Evolutionary conservation across 78 protist genomes (phyloP), one percentile per base, ranked within the genome.

Genomic region (Dictyostelium capitatum): DNA sequence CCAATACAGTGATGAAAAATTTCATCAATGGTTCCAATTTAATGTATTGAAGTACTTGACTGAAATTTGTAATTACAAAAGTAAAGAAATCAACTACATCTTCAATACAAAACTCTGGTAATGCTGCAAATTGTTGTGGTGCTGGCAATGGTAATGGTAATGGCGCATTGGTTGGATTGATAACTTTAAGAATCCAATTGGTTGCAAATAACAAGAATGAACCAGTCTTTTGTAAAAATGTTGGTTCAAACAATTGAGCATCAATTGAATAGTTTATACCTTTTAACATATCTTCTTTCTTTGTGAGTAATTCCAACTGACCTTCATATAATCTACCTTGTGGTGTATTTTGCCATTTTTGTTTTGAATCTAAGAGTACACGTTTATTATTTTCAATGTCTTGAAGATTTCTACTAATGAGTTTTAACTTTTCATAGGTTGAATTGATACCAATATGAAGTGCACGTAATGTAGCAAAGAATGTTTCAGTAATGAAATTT

Each of bases 31-130:
- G 8, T 17, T 84, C 90, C 28, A 93, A 54, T 77, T 69, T 82
- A 17, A 82, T 7, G 54, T 64, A 43, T 53, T 91, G 54, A 37
- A 91, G n/a, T 9, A n/a, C 62, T n/a, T 82, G 89, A 23, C 82
- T 32, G 23, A 57, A 62, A 20, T 20, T 62, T 37, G 20, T 50
- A 17, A 73, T 30, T n/a, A 82, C 51, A 53, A 47, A 47, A 19
- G 74, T 53, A 77, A 91, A 91, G 91, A 80, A 91, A 74, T 90
- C 90, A 25, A 91, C 90, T 12, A 91, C 43, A 91, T 91, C 95
- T 28, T 91, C 90, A 54, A 91, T 43, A 82, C 89, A 83, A 74
- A 82, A 91, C 70, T 91, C 95, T 69, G 95, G 95, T 25, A 91
- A 79, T 14, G 84, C 67, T 9, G 83, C 65, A 82, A 91, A 91